Base-by-base conservation (phyloP, 768 basidiomycete genomes). In the Clavulina sp. region DNA sequence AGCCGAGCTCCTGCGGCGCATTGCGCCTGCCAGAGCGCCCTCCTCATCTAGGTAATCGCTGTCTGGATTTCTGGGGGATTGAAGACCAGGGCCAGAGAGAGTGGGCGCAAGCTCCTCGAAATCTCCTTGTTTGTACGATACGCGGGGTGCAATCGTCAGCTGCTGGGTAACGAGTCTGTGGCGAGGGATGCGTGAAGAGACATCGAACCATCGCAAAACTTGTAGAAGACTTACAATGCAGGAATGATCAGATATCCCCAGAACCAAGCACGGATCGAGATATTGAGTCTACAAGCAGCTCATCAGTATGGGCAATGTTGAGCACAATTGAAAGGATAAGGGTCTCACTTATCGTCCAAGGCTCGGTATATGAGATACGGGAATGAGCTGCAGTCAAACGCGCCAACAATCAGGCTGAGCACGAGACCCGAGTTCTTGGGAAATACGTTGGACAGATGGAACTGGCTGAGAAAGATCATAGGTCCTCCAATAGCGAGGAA, bases 391-490 rank as follows among this genome's bases (percentile, higher is more conserved):
- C 65, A 64, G 49, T 67, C 67, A 53, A 68, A 68, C 0, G 67
- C 64, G 16, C 67, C 67, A 2, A 66, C 66, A 24, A 68, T 57
- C 43, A 64, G 60, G 31, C 62, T 62, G 32, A 68, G 61, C 43
- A 68, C 62, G 30, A 68, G 58, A 2, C 67, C 67, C 1, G 65
- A 64, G 32, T 62, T 56, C 33, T 53, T 41, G 2, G 67, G 67
- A 56, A 68, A 68, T 3, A 67, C 62, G 52, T 68, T 68, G 28
- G 64, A 63, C 9, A 68, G 61, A 52, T 68, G 67, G 53, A 68
- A 67, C 26, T 61, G 61, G 13, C 66, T 58, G 1, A 68, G 57
- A 58, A 68, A 68, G 50, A 68, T 64, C 41, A 65, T 57, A 31
- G 67, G 66, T 2, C 66, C 62, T 1, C 67, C 66, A 16, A 68